Conservation (phyloP, 1,284 basidiomycete species). For the Cutaneotrichosporon sp. region DNA sequence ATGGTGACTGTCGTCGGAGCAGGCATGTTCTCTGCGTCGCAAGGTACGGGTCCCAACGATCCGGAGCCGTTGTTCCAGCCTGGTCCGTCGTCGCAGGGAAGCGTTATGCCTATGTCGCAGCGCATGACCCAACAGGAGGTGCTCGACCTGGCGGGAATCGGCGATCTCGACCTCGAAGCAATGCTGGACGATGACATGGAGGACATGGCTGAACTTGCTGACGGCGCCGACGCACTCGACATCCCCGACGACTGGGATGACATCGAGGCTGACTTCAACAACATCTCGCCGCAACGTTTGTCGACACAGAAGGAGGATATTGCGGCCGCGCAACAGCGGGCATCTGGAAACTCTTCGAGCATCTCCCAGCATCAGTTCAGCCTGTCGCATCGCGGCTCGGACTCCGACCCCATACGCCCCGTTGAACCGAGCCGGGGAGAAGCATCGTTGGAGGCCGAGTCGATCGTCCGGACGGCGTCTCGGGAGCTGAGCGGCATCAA, state of each 20-base stretch:
- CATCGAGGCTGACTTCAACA: slow-evolving; percentile 17
- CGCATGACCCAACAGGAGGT: slow-evolving; percentile 36
- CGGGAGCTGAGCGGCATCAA: neutral
- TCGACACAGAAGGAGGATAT: slow-evolving; percentile 20
- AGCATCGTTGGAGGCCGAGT: neutral
- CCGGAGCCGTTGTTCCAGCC: slow-evolving; percentile 34
- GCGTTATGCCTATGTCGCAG: slow-evolving; percentile 5
- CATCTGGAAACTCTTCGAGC: neutral
- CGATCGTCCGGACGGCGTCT: neutral
- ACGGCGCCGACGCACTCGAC: neutral
- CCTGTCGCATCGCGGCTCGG: neutral
- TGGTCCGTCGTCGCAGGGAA: slow-evolving; percentile 19
- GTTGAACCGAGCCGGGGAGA: neutral
- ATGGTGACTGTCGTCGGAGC: slow-evolving; percentile 9
- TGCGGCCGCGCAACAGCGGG: neutral
- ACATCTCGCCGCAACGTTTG: slow-evolving; percentile 15
- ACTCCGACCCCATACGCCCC: neutral
- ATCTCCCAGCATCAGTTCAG: slow-evolving; percentile 4
- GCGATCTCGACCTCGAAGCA: slow-evolving; percentile 30
- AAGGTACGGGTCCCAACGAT: neutral
- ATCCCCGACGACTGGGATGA: slow-evolving; percentile 20
- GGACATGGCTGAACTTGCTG: slow-evolving; percentile 5
- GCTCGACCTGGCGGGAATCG: slow-evolving; percentile 34
- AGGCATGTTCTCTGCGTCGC: neutral
- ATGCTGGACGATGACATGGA: slow-evolving; percentile 34